A percentile compares a stretch with the other conserved stretches of the same genome.
phyloP scores from a whole-genome alignment of 2,329 filamentous ascomycete genomes.

The Aspergillus alliaceus region DNA sequence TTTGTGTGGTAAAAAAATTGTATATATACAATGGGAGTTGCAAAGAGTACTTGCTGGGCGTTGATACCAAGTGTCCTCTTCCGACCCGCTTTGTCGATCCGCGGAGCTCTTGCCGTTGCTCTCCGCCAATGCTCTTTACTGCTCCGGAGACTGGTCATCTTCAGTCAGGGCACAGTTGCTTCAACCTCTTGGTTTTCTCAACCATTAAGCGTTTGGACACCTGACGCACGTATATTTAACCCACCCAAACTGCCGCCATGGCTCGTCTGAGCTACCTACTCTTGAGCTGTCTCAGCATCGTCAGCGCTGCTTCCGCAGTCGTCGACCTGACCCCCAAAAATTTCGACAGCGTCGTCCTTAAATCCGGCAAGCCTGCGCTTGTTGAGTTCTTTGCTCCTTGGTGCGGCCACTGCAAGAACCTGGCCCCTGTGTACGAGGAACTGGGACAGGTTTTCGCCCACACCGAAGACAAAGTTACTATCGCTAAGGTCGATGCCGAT shows the following conservation, averaged over 20 bases:
- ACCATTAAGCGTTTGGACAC: not conserved
- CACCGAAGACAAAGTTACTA: constrained; percentile 73
- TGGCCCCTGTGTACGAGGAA: constrained; percentile 93
- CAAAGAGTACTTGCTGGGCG: no score
- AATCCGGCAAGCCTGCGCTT: constrained; percentile 90
- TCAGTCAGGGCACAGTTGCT: not conserved
- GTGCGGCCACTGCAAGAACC: constrained; percentile 99
- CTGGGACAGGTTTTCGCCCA: constrained; percentile 73
- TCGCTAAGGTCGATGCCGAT: constrained; percentile 96
- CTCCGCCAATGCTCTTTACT: constrained; percentile 1
- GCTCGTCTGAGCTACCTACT: constrained; percentile 48
- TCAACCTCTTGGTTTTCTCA: not conserved
- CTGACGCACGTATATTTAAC: not conserved
- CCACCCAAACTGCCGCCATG: constrained; percentile 32
- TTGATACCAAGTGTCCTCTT: constrained; percentile 39
- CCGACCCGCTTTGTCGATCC: constrained; percentile 12
- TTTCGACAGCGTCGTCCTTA: constrained; percentile 86
- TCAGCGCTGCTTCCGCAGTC: constrained; percentile 73
- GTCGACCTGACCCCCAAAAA: constrained; percentile 86
- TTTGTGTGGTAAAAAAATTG: no score
- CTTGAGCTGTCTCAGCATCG: constrained; percentile 55
- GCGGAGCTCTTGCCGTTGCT: constrained; percentile 1
- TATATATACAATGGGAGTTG: no score
- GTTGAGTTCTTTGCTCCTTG: constrained; percentile 98
- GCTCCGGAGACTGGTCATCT: not conserved